Conservation (phyloP, 371 early-diverging fungal species). For the Ordospora colligata region DNA sequence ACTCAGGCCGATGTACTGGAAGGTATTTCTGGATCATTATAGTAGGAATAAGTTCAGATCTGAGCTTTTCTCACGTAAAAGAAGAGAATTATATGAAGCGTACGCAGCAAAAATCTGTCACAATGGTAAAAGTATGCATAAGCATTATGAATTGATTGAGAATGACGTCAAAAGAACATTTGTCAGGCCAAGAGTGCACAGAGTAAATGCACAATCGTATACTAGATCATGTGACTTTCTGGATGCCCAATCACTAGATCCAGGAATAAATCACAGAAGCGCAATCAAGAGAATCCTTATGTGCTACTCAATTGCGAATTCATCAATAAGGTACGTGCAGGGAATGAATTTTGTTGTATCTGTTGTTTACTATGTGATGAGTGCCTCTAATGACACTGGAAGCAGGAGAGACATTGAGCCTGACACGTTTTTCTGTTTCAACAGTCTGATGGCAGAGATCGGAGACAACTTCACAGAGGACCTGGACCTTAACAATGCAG, state of each 20-base stretch:
- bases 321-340: conserved; percentile 61
- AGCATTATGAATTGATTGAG: conserved; percentile 11
- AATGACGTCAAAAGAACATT: conserved; percentile 39
- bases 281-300: conserved; percentile 51
- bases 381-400: conserved; percentile 19
- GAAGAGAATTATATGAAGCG: conserved; percentile 29
- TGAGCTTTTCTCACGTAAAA: conserved; percentile 26
- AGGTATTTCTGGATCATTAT: conserved; percentile 49
- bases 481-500: conserved; percentile 41
- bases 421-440: conserved; percentile 60
- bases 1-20: conserved; percentile 55
- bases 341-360: conserved; percentile 60
- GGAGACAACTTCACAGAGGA: conserved; percentile 53
- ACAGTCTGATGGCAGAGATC: conserved; percentile 58
- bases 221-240: conserved; percentile 36
- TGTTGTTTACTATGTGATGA: conserved; percentile 58
- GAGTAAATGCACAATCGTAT: background rate
- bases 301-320: conserved; percentile 46
- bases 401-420: conserved; percentile 51
- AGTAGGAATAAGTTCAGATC: conserved; percentile 50
- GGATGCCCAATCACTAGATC: background rate
- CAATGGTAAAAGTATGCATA: background rate
- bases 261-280: conserved; percentile 20
- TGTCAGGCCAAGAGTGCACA: background rate
- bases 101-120: background rate